phyloP scores from a whole-genome alignment of 1,139 yeast genomes.

The Kluyveromyces sp. region DNA sequence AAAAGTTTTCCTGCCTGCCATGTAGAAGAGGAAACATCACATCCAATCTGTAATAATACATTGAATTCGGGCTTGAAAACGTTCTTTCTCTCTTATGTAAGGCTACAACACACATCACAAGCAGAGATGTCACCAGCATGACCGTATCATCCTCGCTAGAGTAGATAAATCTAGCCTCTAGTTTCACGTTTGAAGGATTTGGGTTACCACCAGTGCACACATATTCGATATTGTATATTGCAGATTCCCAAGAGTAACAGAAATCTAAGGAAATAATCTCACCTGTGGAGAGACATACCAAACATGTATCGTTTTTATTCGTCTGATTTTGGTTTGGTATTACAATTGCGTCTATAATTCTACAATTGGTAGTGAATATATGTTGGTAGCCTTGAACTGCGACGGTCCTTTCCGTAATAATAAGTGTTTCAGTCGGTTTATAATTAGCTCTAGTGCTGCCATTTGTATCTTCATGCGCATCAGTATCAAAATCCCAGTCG shows the following conservation, averaged over 20 bases:
- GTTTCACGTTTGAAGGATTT: not conserved
- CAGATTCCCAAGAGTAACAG: not conserved
- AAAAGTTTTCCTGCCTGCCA: constrained; percentile 1
- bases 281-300: not conserved
- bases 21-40: not conserved
- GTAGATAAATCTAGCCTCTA: not conserved
- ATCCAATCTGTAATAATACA: not conserved
- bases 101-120: not conserved
- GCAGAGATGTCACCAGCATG: not conserved
- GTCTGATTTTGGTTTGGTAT: not conserved
- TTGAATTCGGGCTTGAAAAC: constrained; percentile 1
- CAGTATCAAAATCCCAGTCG: constrained; percentile 5
- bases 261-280: constrained; percentile 2
- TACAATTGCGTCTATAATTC: not conserved
- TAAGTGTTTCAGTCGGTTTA: not conserved
- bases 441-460: not conserved
- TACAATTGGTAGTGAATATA: not conserved
- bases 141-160: not conserved
- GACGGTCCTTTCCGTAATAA: constrained; percentile 1
- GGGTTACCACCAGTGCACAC: not conserved
- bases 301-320: not conserved
- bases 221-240: not conserved
- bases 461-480: not conserved
- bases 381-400: not conserved
- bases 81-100: constrained; percentile 1